Conservation (phyloP, 83 land plant genomes). For the Isoetes engelmannii region DNA sequence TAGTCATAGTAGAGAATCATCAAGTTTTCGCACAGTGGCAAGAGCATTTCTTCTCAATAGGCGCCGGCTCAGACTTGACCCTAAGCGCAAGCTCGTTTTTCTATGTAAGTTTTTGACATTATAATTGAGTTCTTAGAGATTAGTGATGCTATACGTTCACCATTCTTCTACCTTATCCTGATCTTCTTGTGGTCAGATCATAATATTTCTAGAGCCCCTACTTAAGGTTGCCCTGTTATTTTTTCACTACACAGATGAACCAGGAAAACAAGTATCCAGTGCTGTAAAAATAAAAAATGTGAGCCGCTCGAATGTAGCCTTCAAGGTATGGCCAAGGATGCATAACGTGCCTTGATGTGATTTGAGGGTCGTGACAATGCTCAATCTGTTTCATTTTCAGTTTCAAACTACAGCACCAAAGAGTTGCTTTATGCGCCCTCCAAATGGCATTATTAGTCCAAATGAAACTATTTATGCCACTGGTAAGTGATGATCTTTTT, state of each 20-base stretch:
- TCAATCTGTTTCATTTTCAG: constrained; percentile 22
- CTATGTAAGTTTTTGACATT: constrained; percentile 11
- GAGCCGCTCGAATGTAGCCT: constrained; percentile 25
- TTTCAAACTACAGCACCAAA: constrained; percentile 96
- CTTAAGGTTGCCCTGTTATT: background rate
- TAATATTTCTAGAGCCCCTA: background rate
- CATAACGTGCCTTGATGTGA: background rate
- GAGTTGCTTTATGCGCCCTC: constrained; percentile 95
- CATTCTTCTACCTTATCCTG: background rate
- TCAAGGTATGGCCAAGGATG: constrained; percentile 12
- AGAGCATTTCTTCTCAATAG: constrained; percentile 13
- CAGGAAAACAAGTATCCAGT: constrained; percentile 24
- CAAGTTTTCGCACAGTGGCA: constrained; percentile 5
- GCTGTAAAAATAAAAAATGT: constrained; percentile 25
- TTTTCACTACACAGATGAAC: constrained; percentile 17
- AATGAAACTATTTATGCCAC: constrained; percentile 76
- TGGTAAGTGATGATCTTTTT: constrained; percentile 31
- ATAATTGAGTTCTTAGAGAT: background rate
- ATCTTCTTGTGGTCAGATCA: background rate
- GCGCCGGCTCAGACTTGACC: constrained; percentile 19
- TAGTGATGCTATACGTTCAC: background rate
- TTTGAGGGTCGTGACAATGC: background rate
- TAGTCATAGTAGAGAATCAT: background rate
- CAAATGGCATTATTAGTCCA: constrained; percentile 75
- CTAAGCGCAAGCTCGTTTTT: constrained; percentile 12